Percentiles rank a stretch among this genome's conserved stretches.
Evolutionary conservation across 257 asterid genomes (phyloP).

Genomic region (Paraleonurus japonicus): DNA sequence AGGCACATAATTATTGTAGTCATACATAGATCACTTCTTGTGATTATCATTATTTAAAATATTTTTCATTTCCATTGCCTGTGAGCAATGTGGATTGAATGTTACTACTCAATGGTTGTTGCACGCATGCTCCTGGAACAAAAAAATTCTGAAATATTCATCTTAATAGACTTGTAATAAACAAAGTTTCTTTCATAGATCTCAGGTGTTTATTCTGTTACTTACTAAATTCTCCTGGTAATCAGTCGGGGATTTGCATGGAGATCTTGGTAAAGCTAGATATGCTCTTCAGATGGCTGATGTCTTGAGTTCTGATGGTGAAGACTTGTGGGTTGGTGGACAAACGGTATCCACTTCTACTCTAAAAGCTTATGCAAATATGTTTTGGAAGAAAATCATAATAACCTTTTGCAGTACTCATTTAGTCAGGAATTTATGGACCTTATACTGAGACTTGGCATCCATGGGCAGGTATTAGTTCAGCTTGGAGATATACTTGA

Average conservation of each 20-base stretch:
- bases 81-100: conserved; percentile 1
- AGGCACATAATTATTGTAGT: neutral
- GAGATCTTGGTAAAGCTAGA: conserved; percentile 90
- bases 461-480: conserved; percentile 60
- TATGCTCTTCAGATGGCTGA: conserved; percentile 91
- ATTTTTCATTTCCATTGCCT: neutral
- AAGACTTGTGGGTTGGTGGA: conserved; percentile 83
- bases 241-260: conserved; percentile 94
- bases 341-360: conserved; percentile 58
- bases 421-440: neutral
- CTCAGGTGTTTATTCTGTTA: conserved; percentile 1
- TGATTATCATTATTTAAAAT: neutral
- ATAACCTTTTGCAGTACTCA: conserved; percentile 1
- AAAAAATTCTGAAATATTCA: neutral
- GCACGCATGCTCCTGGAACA: neutral
- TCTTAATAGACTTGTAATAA: neutral
- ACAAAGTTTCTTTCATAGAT: neutral
- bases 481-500: conserved; percentile 97
- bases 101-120: neutral
- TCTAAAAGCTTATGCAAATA: neutral
- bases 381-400: neutral
- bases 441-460: conserved; percentile 11
- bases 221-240: conserved; percentile 22
- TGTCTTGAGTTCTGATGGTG: conserved; percentile 76
- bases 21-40: neutral